phyloP scores from a whole-genome alignment of 192 early-diverging fungal species.

The Rhizophagus prolifer region DNA sequence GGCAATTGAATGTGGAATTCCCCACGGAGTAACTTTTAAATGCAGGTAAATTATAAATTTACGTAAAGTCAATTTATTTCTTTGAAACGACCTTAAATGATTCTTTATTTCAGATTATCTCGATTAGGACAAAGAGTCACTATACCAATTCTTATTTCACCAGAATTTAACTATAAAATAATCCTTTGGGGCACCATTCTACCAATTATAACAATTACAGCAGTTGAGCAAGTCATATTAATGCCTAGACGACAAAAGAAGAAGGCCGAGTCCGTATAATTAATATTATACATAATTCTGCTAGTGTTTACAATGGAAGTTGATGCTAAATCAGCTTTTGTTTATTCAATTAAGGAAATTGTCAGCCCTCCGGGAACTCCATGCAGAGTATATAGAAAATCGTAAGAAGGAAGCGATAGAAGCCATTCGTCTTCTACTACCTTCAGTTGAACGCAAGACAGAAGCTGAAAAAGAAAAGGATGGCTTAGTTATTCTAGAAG shows the following conservation, averaged over 20 bases:
- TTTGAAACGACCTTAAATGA: not conserved
- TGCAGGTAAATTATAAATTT: conserved; percentile 40
- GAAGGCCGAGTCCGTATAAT: conserved; percentile 42
- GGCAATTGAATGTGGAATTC: conserved; percentile 59
- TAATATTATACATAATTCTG: conserved; percentile 5
- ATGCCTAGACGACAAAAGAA: conserved; percentile 58
- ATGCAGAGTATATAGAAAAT: conserved; percentile 57
- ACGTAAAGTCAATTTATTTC: not conserved
- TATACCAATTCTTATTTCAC: conserved; percentile 65
- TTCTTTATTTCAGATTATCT: conserved; percentile 42
- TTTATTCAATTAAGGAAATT: conserved; percentile 43
- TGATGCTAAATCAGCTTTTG: conserved; percentile 12
- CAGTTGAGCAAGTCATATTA: conserved; percentile 58
- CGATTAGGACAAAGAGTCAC: conserved; percentile 68
- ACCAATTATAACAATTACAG: conserved; percentile 53
- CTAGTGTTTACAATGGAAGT: not conserved
- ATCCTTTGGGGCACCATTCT: conserved; percentile 52
- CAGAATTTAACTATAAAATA: conserved; percentile 53
- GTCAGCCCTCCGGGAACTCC: conserved; percentile 58
- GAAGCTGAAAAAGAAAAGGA: conserved; percentile 66
- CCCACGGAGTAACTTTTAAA: conserved; percentile 59
- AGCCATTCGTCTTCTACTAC: conserved; percentile 69
- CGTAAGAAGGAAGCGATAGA: conserved; percentile 79
- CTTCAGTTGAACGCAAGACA: conserved; percentile 64
- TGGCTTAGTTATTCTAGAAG: conserved; percentile 82